Evolutionary conservation across 2,329 filamentous ascomycete species (phyloP).

Genomic region (Xenosphaeropsis pyriputrescens): DNA sequence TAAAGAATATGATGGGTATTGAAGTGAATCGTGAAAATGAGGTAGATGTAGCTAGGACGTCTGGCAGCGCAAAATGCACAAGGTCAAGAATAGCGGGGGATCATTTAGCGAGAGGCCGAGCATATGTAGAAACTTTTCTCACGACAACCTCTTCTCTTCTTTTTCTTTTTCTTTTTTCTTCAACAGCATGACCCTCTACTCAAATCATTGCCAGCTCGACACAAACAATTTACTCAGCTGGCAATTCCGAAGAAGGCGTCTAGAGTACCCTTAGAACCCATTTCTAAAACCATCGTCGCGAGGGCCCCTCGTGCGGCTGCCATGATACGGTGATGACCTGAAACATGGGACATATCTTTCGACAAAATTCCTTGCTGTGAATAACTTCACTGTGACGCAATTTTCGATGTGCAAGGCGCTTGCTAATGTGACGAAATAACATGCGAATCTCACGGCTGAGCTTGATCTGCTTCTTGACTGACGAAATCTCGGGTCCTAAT

Average conservation of each 20-base stretch:
- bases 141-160: conserved; percentile 1
- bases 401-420: too few relatives aligned
- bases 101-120: conserved; percentile 1
- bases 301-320: conserved; percentile 43
- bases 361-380: conserved; percentile 1
- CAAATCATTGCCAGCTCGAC: conserved; percentile 57
- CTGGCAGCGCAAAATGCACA: background rate
- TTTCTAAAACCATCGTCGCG: conserved; percentile 76
- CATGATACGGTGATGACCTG: conserved; percentile 58
- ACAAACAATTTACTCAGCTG: conserved; percentile 37
- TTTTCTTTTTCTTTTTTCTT: conserved; percentile 21
- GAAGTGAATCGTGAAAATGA: too few relatives aligned
- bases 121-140: background rate
- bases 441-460: conserved; percentile 1
- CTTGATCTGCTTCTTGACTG: background rate
- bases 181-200: conserved; percentile 51
- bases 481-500: conserved; percentile 7
- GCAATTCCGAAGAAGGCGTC: conserved; percentile 59
- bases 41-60: too few relatives aligned
- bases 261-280: conserved; percentile 42
- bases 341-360: conserved; percentile 36
- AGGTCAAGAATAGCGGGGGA: background rate
- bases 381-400: conserved; percentile 1
- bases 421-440: too few relatives aligned
- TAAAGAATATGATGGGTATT: too few relatives aligned